Conservation (phyloP, 257 asterid genomes). For the Vinca minor region DNA sequence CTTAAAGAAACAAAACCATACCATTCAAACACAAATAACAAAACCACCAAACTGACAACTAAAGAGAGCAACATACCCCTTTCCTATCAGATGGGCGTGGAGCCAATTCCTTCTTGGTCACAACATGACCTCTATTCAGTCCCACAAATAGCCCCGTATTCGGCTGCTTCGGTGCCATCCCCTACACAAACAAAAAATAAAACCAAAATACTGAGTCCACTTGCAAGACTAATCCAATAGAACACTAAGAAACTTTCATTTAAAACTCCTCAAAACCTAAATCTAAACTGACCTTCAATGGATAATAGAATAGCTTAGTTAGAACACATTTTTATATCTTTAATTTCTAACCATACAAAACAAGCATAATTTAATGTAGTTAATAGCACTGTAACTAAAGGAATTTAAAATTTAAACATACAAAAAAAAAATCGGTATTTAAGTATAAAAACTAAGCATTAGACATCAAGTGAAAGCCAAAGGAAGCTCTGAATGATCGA, state of each 20-base stretch:
- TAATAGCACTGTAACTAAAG: too few species aligned
- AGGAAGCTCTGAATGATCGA: too few species aligned
- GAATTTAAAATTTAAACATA: neutral
- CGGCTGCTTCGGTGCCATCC: constrained; percentile 48
- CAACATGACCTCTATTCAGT: constrained; percentile 47
- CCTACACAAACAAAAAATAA: constrained; percentile 9
- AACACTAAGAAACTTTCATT: too few species aligned
- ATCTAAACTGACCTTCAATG: too few species aligned
- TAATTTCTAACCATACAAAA: too few species aligned
- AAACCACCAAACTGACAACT: neutral
- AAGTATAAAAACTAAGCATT: neutral
- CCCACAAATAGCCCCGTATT: constrained; percentile 45
- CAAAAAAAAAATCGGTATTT: neutral
- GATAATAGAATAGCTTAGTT: too few species aligned
- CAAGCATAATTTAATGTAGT: neutral
- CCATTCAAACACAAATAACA: neutral
- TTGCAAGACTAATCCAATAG: too few species aligned
- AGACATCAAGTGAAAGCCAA: neutral
- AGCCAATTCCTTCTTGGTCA: constrained; percentile 48
- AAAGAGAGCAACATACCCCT: constrained; percentile 26
- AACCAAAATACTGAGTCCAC: neutral
- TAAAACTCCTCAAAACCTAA: too few species aligned
- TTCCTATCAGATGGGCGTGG: constrained; percentile 52
- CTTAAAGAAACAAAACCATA: neutral
- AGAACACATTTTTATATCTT: too few species aligned